A percentile compares a stretch with the other conserved stretches of the same genome.
Conservation (phyloP, 1,284 basidiomycete species). For the Takashimella koratensis region DNA sequence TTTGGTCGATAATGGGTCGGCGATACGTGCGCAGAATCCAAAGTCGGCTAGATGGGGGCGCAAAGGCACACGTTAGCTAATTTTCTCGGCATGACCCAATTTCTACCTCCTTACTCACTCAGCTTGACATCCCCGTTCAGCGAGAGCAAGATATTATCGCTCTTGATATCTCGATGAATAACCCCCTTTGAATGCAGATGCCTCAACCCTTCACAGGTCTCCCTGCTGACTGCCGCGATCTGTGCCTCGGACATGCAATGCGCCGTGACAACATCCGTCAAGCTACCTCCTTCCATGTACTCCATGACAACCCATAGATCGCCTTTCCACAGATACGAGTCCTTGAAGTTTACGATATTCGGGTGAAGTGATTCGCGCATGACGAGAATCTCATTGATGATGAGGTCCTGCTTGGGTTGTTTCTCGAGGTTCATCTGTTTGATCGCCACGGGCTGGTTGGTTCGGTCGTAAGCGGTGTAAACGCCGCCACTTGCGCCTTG, state of each 20-base stretch:
- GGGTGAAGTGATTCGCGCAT: slow-evolving; percentile 95
- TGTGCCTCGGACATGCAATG: slow-evolving; percentile 92
- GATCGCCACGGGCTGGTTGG: slow-evolving; percentile 91
- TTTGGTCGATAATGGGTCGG: slow-evolving; percentile 82
- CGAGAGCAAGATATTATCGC: slow-evolving; percentile 89
- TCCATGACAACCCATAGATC: slow-evolving; percentile 99
- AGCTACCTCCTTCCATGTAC: slow-evolving; percentile 90
- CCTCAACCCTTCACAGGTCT: slow-evolving; percentile 84
- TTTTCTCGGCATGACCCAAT: too few relatives aligned
- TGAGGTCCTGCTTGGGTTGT: slow-evolving; percentile 98
- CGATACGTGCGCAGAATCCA: slow-evolving; percentile 97
- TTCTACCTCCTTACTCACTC: too few relatives aligned
- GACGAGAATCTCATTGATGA: slow-evolving; percentile 99
- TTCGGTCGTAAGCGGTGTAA: slow-evolving; percentile 95
- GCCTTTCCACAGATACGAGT: slow-evolving; percentile 95
- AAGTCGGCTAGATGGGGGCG: slow-evolving; percentile 72
- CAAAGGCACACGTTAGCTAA: slow-evolving; percentile 1
- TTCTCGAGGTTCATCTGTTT: slow-evolving; percentile 99
- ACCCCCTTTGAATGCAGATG: slow-evolving; percentile 92
- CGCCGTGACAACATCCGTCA: slow-evolving; percentile 95
- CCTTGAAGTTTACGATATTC: slow-evolving; percentile 99
- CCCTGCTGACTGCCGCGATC: slow-evolving; percentile 87
- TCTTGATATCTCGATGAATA: slow-evolving; percentile 98
- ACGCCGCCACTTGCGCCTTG: slow-evolving; percentile 98
- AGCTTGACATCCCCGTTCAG: slow-evolving; percentile 95